phyloP scores from a whole-genome alignment of 2,329 filamentous ascomycete species.

The Venturia carpophila region DNA sequence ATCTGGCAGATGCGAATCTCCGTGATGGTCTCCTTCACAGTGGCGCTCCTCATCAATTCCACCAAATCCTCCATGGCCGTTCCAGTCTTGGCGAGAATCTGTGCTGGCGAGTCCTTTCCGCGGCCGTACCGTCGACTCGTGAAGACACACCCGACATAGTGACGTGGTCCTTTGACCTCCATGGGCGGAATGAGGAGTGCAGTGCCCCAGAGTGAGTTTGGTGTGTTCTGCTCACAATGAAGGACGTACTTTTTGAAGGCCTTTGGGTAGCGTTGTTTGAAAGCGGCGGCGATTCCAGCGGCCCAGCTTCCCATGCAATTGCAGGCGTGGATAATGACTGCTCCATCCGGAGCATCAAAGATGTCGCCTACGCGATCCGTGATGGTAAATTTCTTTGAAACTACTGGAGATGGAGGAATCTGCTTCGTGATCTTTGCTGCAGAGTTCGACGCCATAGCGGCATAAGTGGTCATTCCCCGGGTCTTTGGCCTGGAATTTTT shows the following conservation, averaged over 20 bases:
- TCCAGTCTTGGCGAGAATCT: slow-evolving; percentile 44
- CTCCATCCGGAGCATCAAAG: slow-evolving; percentile 43
- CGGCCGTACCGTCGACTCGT: slow-evolving; percentile 45
- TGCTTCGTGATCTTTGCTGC: neutral
- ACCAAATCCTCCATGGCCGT: slow-evolving; percentile 44
- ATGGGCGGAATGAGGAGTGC: slow-evolving; percentile 48
- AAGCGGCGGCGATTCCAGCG: slow-evolving; percentile 48
- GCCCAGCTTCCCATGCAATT: slow-evolving; percentile 52
- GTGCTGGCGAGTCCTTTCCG: slow-evolving; percentile 33
- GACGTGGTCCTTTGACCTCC: slow-evolving; percentile 30
- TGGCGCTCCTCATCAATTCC: slow-evolving; percentile 32
- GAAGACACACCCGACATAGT: slow-evolving; percentile 54
- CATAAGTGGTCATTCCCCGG: neutral
- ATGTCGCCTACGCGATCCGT: slow-evolving; percentile 38
- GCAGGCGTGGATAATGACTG: slow-evolving; percentile 52
- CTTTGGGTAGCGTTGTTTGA: slow-evolving; percentile 43
- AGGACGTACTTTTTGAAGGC: slow-evolving; percentile 42
- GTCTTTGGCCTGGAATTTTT: neutral
- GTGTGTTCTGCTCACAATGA: slow-evolving; percentile 38
- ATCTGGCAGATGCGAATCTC: slow-evolving; percentile 46
- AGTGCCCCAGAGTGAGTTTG: slow-evolving; percentile 36
- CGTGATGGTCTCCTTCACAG: slow-evolving; percentile 23
- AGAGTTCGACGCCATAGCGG: neutral
- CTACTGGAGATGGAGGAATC: neutral
- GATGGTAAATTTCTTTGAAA: slow-evolving; percentile 14